Base-by-base conservation (phyloP, 805 yeast genomes). In the Starmerella powellii region DNA sequence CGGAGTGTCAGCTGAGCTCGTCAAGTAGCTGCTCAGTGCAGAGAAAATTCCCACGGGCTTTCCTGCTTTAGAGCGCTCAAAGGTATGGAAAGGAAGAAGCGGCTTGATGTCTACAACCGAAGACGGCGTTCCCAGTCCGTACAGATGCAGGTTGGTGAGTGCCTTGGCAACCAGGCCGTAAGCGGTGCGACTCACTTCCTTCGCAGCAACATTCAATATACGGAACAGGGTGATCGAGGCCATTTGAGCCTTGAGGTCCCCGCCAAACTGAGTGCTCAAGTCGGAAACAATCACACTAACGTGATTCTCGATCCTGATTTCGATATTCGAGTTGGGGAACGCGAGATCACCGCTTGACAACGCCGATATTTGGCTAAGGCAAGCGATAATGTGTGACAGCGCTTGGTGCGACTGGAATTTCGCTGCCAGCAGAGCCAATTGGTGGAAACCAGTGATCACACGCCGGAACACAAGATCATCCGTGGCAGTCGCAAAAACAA, bases 401-500 rank as follows among this genome's bases (percentile, higher is more conserved):
- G 77, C 65, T 1, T 67, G 67, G 19, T 65, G 60, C 42, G 80
- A 60, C 10, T 70, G 68, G 60, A 77, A 85, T 47, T 65, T 72
- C 0, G 78, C 64, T 11, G 96, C 85, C 44, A 91, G 73, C 24
- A 68, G 72, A 0, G 94, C 81, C 48, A 91, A 74, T 57, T 83
- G 86, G 56, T 87, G 96, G 52, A 88, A 70, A 2, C 88, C 82
- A 0, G 94, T 73, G 67, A 91, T 78, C 66, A 91, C 82, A 44
- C 88, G 73, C 1, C 91, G 78, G 37, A 86, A 78, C 8, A 91
- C 76, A 37, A 84, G 82, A 59, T 91, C 97, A 58, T 91, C 96
- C 1, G 84, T 66, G 0, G 97, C 95, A 39, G 82, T 83, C 23
- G 81, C 78, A 62, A 85, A 91, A 32, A 88, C 84, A 40, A 71